Evolutionary conservation across 768 basidiomycete genomes (phyloP), one percentile per base, ranked within the genome.

Genomic region (Pleurotus citrinopileatus): DNA sequence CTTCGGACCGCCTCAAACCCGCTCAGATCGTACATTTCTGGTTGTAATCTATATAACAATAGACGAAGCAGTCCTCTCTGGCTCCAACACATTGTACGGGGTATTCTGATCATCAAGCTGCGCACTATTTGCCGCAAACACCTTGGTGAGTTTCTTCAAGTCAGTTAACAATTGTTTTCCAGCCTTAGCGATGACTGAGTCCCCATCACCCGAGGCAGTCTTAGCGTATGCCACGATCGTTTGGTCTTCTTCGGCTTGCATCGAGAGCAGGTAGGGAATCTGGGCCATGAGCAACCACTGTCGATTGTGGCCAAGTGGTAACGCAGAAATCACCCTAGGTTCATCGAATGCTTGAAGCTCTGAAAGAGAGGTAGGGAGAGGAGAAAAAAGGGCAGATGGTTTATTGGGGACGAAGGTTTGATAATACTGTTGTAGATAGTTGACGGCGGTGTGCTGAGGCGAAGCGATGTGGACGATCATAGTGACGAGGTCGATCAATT

Each of bases 351-450:
- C 46, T 48, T 63, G 27, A 28, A 68, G 60, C 27, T 64, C 51
- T 8, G 32, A 17, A 28, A 67, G 42, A 10, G 59, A 53, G n/a
- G 43, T 47, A 5, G 68, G 67, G 40, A 65, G 58, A 4, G 60
- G 64, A 9, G 53, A 28, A 48, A 57, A 63, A 17, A 69, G 61
- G 9, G 68, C 57, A 1, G 65, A 60, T 10, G 68, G 68, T 40
- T 63, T 67, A 57, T 69, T 69, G 9, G 66, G 65, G 46, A 69
- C 60, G 38, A 68, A 69, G 10, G 65, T 63, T 57, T 62, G 64
- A 57, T 69, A 69, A 51, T 66, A 69, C 52, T 69, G 68, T 55
- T 69, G 68, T 20, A 69, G 61, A 51, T 68, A 69, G 53, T 69
- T 69, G 55, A 69, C 65, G 2, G 68, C 68, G 25, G 67, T 69